Evolutionary conservation across 2,329 filamentous ascomycete species (phyloP).

Genomic region (Kalaharituber pfeilii): DNA sequence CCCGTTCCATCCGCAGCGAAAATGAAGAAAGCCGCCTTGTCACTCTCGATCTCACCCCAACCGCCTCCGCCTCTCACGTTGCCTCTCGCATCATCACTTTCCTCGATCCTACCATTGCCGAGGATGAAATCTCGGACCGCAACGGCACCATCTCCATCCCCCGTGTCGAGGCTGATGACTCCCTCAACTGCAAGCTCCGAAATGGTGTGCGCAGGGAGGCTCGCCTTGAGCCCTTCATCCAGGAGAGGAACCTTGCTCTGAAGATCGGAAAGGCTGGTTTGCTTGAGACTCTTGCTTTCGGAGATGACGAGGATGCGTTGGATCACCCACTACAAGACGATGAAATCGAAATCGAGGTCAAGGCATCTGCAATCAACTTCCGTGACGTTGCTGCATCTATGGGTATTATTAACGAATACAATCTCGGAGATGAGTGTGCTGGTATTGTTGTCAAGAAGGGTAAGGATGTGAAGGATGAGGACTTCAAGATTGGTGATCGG

Average conservation of each 20-base stretch:
- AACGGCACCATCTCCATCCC: no score
- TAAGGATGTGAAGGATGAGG: constrained; percentile 17
- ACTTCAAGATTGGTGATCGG: constrained; percentile 22
- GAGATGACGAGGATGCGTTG: constrained; percentile 6
- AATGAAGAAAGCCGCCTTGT: not conserved
- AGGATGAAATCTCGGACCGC: no score
- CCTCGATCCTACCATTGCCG: no score
- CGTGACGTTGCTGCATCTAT: constrained; percentile 24
- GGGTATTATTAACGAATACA: constrained; percentile 24
- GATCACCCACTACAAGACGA: constrained; percentile 1
- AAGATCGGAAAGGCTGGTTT: constrained; percentile 23
- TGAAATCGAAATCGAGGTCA: constrained; percentile 31
- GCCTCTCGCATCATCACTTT: no score
- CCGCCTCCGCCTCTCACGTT: no score
- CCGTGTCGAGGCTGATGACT: no score
- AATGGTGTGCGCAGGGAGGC: no score
- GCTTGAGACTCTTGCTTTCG: constrained; percentile 23
- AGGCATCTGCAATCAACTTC: constrained; percentile 29
- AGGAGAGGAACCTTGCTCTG: constrained; percentile 5
- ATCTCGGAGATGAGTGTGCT: constrained; percentile 26
- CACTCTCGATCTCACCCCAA: not conserved
- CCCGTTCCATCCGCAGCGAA: not conserved
- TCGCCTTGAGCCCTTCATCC: no score
- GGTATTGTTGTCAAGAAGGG: constrained; percentile 25
- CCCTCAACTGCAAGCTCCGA: no score